These are phyloP conservation scores for Pichia cabralensis DNA, from an alignment of 805 yeast genomes.

Conservation along the genomic window DNA sequence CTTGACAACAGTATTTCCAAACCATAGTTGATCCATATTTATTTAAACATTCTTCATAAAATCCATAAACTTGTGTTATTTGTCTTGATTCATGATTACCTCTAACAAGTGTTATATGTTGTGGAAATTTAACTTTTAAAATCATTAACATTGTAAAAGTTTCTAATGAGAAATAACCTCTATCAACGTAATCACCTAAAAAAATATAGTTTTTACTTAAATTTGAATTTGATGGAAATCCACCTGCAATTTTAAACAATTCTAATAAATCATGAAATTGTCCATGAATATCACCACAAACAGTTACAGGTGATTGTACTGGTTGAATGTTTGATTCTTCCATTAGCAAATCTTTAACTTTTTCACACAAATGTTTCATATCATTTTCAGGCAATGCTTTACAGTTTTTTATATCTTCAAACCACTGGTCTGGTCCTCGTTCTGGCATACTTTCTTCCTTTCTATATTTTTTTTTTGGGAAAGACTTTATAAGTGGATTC, in stretches of 20 bases:
- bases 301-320: slow-evolving; percentile 86
- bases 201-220: slow-evolving; percentile 56
- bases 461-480: too few relatives aligned
- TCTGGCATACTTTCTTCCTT: slow-evolving; percentile 30
- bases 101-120: slow-evolving; percentile 79
- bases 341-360: slow-evolving; percentile 89
- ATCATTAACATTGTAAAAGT: slow-evolving; percentile 93
- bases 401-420: slow-evolving; percentile 87
- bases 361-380: slow-evolving; percentile 93
- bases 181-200: slow-evolving; percentile 92
- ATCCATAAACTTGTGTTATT: slow-evolving; percentile 97
- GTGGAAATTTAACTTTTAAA: slow-evolving; percentile 60
- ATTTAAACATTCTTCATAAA: slow-evolving; percentile 89
- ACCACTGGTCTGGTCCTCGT: slow-evolving; percentile 93
- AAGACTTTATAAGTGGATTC: too few relatives aligned
- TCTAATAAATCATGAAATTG: slow-evolving; percentile 93
- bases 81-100: slow-evolving; percentile 98
- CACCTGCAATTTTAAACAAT: slow-evolving; percentile 84
- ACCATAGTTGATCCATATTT: slow-evolving; percentile 92
- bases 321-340: slow-evolving; percentile 95
- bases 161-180: slow-evolving; percentile 94
- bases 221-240: slow-evolving; percentile 64
- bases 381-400: slow-evolving; percentile 81
- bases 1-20: slow-evolving; percentile 95
- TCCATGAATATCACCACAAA: slow-evolving; percentile 97